Conservation (phyloP, 495 filamentous ascomycete species). For the Hypoxylon fragiforme region DNA sequence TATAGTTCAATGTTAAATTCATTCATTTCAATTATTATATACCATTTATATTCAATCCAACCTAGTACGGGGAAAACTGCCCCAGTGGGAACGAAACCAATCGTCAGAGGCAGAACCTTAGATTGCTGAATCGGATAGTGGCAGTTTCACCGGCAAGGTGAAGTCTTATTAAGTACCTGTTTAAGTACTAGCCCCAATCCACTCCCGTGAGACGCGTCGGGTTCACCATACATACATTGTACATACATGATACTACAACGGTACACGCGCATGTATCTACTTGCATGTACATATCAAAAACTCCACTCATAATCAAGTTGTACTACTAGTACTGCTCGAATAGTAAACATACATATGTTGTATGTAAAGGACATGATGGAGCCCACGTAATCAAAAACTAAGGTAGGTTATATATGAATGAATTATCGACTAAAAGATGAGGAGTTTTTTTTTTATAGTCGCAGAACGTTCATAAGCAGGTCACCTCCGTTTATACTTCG, state of each 20-base stretch:
- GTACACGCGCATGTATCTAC: neutral
- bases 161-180: conserved; percentile 6
- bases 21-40: no score
- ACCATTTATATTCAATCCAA: no score
- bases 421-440: neutral
- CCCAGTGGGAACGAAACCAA: no score
- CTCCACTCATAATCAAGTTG: no score
- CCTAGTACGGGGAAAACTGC: no score
- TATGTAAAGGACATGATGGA: conserved; percentile 10
- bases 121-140: conserved; percentile 13
- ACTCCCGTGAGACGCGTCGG: conserved; percentile 9
- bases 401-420: neutral
- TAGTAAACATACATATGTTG: no score
- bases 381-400: neutral
- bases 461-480: neutral
- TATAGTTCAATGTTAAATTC: no score
- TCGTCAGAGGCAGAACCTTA: neutral
- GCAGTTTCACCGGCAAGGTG: neutral
- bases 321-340: no score
- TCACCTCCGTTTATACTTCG: conserved; percentile 8
- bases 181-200: conserved; percentile 9
- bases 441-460: no score
- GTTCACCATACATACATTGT: neutral
- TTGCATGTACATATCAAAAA: no score
- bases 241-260: no score